Evolutionary conservation across 1,139 yeast species (phyloP).

Genomic region (Candida tropicalis): DNA sequence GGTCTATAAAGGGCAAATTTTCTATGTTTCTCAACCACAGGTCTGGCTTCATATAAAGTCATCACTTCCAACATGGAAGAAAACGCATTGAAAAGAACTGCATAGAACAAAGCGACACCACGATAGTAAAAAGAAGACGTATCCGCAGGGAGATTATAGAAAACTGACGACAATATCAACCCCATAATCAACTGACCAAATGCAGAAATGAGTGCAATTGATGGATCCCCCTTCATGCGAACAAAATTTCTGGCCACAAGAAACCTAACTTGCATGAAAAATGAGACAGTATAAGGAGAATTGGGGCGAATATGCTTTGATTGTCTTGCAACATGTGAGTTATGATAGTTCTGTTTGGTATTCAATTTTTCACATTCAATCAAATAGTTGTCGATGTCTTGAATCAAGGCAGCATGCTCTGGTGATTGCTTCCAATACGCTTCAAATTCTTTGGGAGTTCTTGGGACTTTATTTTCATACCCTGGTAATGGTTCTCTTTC

Average conservation of each 20-base stretch:
- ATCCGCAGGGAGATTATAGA: constrained; percentile 47
- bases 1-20: constrained; percentile 65
- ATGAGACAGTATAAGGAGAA: constrained; percentile 39
- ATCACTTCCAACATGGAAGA: constrained; percentile 61
- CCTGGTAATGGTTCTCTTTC: constrained; percentile 61
- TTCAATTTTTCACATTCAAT: constrained; percentile 11
- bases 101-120: constrained; percentile 60
- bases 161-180: constrained; percentile 50
- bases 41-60: constrained; percentile 56
- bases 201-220: constrained; percentile 27
- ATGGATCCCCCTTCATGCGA: constrained; percentile 32
- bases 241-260: constrained; percentile 29
- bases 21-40: constrained; percentile 64
- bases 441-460: constrained; percentile 27
- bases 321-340: constrained; percentile 34
- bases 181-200: constrained; percentile 34
- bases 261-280: constrained; percentile 35
- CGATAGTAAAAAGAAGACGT: constrained; percentile 59
- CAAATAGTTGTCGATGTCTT: constrained; percentile 22
- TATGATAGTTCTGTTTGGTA: constrained; percentile 18
- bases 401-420: constrained; percentile 19
- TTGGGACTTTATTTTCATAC: constrained; percentile 30
- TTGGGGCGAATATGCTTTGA: constrained; percentile 24
- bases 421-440: constrained; percentile 27
- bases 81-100: constrained; percentile 57